Percentiles rank a stretch among this genome's conserved stretches.
Conservation (phyloP, 257 asterid genomes). For the Capsicum rhomboideum region DNA sequence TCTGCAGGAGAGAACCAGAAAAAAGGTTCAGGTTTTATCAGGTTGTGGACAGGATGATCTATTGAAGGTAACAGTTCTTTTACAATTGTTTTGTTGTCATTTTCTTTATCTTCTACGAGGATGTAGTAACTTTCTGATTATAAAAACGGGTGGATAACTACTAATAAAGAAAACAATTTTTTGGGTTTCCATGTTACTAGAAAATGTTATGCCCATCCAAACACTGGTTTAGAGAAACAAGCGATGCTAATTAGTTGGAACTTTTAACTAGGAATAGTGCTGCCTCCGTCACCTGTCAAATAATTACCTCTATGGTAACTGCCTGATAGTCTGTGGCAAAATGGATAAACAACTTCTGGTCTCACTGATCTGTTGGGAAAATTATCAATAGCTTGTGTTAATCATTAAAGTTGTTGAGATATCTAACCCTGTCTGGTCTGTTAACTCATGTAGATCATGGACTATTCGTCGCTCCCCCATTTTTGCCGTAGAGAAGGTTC, state of each 20-base stretch:
- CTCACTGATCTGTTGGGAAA: not conserved
- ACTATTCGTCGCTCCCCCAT: slow-evolving; percentile 66
- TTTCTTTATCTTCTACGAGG: not conserved
- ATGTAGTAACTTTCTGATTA: not conserved
- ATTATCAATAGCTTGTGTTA: not conserved
- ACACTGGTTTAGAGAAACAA: not conserved
- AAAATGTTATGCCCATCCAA: not conserved
- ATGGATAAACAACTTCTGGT: not conserved
- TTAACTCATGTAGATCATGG: slow-evolving; percentile 53
- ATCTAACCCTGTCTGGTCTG: not conserved
- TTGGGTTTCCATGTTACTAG: not conserved
- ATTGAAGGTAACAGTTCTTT: slow-evolving; percentile 43
- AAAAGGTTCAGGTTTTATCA: slow-evolving; percentile 50
- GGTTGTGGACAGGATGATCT: slow-evolving; percentile 69
- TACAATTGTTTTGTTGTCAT: not conserved
- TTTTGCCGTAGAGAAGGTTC: slow-evolving; percentile 58
- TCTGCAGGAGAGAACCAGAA: slow-evolving; percentile 65
- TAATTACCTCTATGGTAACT: not conserved
- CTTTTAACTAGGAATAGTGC: not conserved
- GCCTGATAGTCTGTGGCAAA: not conserved
- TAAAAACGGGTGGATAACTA: not conserved
- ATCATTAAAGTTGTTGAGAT: not conserved
- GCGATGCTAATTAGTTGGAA: not conserved
- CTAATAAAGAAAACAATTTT: not conserved
- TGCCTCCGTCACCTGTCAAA: not conserved